Base-by-base conservation (phyloP, 768 basidiomycete genomes). In the Leccinum disarticulatum region DNA sequence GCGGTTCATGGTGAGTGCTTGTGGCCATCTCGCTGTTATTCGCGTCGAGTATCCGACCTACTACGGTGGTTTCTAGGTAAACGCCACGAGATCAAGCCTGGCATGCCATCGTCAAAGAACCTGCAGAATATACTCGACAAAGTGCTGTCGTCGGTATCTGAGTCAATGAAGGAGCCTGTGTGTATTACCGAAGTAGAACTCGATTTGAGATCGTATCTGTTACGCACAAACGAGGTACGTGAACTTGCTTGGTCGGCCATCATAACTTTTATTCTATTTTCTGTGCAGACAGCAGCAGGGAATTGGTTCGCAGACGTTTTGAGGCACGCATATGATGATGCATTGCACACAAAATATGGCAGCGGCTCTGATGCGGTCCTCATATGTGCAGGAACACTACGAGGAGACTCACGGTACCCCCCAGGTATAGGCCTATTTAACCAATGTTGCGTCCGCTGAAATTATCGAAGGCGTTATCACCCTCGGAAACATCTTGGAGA, bases 281-380 rank as follows among this genome's bases (percentile, higher is more conserved):
- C 7, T 31, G 2, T 19, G 3, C 61, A 92, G 89, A 85, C 87
- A 11, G 84, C 86, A 4, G 79, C 83, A 17, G 84, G 82, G 15
- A 90, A 96, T 67, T 93, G 91, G 89, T 85, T 95, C 62, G 87
- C 92, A 1, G 94, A 96, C 71, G 83, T 95, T 36, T 71, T 93
- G 46, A 77, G 89, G 63, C 90, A 94, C 71, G 84, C 90, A 0
- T 97, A 93, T 64, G 90, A 93, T 58, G 88, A 89, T 57, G 80
- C 82, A 0, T 75, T 87, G 28, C 81, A 79, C 52, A 73, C 85
- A 65, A 79, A 83, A 65, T 84, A 78, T 22, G 78, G 77, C 54
- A 83, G 80, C 11, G 91, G 85, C 2, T 84, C 91, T 1, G 91
- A 95, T 68, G 91, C 86, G 0, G 91, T 91, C 10, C 79, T 96